A percentile compares a stretch with the other conserved stretches of the same genome.
Conservation (phyloP, 1,139 yeast species). For the Yamadazyma oceani region DNA sequence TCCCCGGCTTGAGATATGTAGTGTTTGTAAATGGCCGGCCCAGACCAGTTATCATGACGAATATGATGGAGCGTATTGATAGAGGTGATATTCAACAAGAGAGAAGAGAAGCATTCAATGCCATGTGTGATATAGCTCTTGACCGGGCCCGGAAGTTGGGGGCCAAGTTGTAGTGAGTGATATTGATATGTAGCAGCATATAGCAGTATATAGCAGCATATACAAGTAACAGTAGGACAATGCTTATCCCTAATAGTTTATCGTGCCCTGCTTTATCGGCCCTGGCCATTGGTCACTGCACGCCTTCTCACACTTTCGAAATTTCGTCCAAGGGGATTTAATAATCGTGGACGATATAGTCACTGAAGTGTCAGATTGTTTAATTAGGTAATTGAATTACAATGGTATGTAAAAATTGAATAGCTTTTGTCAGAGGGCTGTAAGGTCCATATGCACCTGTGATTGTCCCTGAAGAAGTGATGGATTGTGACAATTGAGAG, state of each 20-base stretch:
- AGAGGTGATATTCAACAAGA: slow-evolving; percentile 55
- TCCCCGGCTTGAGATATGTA: slow-evolving; percentile 87
- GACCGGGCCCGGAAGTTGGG: slow-evolving; percentile 65
- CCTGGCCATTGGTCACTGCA: neutral
- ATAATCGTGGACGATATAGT: neutral
- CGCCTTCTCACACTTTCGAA: slow-evolving; percentile 3
- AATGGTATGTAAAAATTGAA: slow-evolving; percentile 4
- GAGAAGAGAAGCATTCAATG: slow-evolving; percentile 64
- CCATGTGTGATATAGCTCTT: slow-evolving; percentile 88
- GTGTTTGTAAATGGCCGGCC: slow-evolving; percentile 86
- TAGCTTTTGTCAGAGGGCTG: neutral
- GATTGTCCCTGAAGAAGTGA: too few relatives aligned
- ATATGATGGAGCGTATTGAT: slow-evolving; percentile 62
- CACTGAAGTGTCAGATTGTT: too few relatives aligned
- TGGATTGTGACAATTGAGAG: too few relatives aligned
- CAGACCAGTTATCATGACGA: slow-evolving; percentile 60
- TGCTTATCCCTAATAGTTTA: too few relatives aligned
- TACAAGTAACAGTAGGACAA: too few relatives aligned
- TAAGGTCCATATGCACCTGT: neutral
- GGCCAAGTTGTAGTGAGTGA: slow-evolving; percentile 27
- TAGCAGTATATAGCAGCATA: too few relatives aligned
- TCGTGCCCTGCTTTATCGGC: too few relatives aligned
- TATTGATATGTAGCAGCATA: too few relatives aligned
- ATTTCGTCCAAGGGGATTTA: slow-evolving; percentile 6
- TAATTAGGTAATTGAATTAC: neutral